Base-by-base conservation (phyloP, 192 early-diverging fungal species). In the Umbelopsis isabellina region DNA sequence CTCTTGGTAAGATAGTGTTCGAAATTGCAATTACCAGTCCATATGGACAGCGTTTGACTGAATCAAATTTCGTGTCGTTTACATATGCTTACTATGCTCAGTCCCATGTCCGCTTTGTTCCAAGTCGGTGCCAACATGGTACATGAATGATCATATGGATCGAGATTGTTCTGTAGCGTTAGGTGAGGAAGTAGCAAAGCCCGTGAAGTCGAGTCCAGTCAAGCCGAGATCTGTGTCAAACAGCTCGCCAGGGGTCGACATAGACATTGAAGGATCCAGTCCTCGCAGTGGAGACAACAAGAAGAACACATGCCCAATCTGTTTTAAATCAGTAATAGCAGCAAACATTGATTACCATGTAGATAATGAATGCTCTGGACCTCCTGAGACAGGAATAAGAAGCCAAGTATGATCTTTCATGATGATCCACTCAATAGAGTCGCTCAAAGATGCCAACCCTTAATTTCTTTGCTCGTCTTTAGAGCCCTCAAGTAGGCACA, bases 91-190 rank as follows among this genome's bases (percentile, higher is more conserved):
- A 27, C 55, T n/a, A 15, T 33, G 18, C n/a, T 3, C 68, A 84
- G 85, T 87, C 5, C 67, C 78, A 53, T 87, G 85, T 66, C 85
- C 85, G 33, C 79, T 87, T 47, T 87, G 85, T 35, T 70, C 51
- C 8, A 78, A 80, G 55, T 72, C 46, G 4, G 78, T 82, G 5
- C 48, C 79, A 20, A 70, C 75, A 41, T 74, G 67, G 65, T 76
- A 74, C 16, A 80, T 88, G 27, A 88, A 88, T 48, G 71, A 71
- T 13, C 87, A 88, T 37, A 52, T 88, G 9, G 87, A 88, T 49
- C 66, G 70, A 22, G 71, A 77, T 15, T 88, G 87, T 49, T 33
- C 61, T 9, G 37, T 41, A 41, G 37, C 37, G 0, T 41, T 41
- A 41, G 37, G 37, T 0, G 37, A 41, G 6, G 37, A 41, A 41